These are phyloP conservation scores for Phycomyces blakesleeanus DNA, from an alignment of 192 early-diverging fungal genomes.

Conservation along the genomic window DNA sequence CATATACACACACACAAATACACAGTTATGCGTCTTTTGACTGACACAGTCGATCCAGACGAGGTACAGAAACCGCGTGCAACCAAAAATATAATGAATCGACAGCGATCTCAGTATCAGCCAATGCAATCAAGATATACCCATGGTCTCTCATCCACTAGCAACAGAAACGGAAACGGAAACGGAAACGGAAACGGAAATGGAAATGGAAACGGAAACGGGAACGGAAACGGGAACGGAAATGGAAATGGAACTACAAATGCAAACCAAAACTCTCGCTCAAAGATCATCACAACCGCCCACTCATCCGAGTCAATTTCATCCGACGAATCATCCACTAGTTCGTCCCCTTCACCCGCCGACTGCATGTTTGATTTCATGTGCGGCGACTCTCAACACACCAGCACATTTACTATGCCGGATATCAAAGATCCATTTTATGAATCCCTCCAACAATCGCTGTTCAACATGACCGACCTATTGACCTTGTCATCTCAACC, in stretches of 20 bases:
- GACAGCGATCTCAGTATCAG: background rate
- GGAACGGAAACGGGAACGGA: too few relatives aligned
- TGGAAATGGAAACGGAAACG: too few relatives aligned
- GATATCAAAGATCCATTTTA: constrained; percentile 35
- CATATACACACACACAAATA: too few relatives aligned
- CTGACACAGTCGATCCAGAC: constrained; percentile 43
- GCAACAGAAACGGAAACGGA: too few relatives aligned
- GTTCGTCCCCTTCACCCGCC: constrained; percentile 32
- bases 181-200: too few relatives aligned
- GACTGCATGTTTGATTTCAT: constrained; percentile 41
- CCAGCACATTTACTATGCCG: constrained; percentile 17
- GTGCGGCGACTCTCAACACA: constrained; percentile 21
- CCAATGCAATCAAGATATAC: background rate
- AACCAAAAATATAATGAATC: constrained; percentile 6
- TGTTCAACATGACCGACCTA: constrained; percentile 2
- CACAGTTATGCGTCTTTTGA: constrained; percentile 47
- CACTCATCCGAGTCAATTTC: constrained; percentile 31
- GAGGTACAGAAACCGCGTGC: constrained; percentile 28
- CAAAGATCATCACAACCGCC: constrained; percentile 16
- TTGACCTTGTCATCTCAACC: background rate
- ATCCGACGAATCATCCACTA: constrained; percentile 34
- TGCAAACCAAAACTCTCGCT: background rate
- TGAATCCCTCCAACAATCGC: constrained; percentile 21
- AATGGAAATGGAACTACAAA: background rate
- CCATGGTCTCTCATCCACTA: too few relatives aligned